Percentiles rank a stretch among this genome's conserved stretches.
Conservation (phyloP, 306 rosid species). For the Inga leiocalycina region DNA sequence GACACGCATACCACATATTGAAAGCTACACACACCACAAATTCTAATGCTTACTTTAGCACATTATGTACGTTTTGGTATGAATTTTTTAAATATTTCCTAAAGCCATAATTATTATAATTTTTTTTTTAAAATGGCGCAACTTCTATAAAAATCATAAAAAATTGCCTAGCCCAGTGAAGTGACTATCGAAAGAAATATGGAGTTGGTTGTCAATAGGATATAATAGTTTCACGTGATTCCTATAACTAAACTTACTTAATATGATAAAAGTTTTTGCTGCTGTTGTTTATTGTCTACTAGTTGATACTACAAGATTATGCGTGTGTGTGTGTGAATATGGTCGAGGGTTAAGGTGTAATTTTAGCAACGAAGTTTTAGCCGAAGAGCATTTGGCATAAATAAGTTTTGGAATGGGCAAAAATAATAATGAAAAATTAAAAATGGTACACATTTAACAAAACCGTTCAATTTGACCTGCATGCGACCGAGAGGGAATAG, state of each 20-base stretch:
- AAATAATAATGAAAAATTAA: too few species aligned
- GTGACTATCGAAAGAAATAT: neutral
- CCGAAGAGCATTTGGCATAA: too few species aligned
- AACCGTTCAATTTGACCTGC: too few species aligned
- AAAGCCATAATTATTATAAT: neutral
- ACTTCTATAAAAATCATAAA: too few species aligned
- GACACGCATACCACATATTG: neutral
- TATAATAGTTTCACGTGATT: neutral
- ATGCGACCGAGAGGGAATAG: too few species aligned
- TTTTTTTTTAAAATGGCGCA: too few species aligned
- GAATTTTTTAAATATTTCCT: neutral
- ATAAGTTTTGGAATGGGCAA: too few species aligned
- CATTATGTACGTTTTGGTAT: neutral
- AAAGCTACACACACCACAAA: neutral
- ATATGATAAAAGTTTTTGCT: neutral
- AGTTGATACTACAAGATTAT: neutral
- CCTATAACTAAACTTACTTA: neutral
- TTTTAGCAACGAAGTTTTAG: too few species aligned
- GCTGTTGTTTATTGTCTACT: too few species aligned
- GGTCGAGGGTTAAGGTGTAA: neutral
- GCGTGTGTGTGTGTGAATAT: neutral
- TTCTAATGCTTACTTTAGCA: neutral
- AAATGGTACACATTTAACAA: too few species aligned
- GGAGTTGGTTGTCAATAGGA: neutral
- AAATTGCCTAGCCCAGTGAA: neutral